Evolutionary conservation across 345 rosid genomes (phyloP).

Genomic region (Gossypium anomalum): DNA sequence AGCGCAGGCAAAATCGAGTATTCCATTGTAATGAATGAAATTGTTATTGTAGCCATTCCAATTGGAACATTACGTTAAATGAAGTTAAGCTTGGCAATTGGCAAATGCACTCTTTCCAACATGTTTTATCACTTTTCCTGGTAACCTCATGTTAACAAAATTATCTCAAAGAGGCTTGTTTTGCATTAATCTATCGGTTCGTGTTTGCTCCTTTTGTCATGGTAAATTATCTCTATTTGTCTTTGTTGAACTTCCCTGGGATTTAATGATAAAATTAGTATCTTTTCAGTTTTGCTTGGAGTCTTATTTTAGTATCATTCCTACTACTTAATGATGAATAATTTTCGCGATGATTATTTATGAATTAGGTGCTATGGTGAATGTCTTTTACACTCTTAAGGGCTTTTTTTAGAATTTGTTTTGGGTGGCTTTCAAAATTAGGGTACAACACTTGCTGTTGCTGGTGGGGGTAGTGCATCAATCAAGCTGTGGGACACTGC

Average conservation of each 20-base stretch:
- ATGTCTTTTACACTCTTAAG: not conserved
- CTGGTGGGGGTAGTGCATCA: slow-evolving; percentile 96
- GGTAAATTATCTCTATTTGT: not conserved
- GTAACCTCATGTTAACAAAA: not conserved
- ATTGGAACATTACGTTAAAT: not conserved
- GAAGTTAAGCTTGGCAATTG: not conserved
- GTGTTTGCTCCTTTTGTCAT: not conserved
- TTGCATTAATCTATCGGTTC: not conserved
- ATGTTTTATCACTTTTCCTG: not conserved
- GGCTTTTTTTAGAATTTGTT: not conserved
- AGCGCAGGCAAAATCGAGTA: not conserved
- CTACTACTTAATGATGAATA: not conserved
- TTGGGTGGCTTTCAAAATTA: slow-evolving; percentile 22
- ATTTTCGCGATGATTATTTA: not conserved
- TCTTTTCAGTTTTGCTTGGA: not conserved
- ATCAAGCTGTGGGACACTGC: slow-evolving; percentile 95
- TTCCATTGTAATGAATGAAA: not conserved
- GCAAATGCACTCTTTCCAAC: not conserved
- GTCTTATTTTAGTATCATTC: not conserved
- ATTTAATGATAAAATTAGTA: not conserved
- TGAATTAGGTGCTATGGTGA: not conserved
- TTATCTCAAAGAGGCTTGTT: not conserved
- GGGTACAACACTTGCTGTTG: slow-evolving; percentile 97
- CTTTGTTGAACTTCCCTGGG: not conserved
- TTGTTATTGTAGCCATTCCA: not conserved